Conservation (phyloP, 2,329 filamentous ascomycete species). For the Colletotrichum sp. region DNA sequence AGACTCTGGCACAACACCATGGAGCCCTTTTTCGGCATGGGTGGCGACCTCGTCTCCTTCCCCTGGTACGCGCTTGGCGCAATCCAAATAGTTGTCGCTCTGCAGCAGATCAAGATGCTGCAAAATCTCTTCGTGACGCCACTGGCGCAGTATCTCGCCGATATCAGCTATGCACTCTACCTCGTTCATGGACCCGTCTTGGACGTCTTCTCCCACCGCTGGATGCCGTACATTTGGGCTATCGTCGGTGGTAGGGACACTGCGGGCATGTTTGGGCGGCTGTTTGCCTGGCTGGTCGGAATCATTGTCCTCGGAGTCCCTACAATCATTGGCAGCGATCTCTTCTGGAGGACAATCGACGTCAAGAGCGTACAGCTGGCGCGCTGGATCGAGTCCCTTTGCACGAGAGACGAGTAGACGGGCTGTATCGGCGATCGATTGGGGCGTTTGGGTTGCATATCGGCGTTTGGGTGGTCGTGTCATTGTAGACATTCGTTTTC, state of each 20-base stretch:
- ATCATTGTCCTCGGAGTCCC: conserved; percentile 36
- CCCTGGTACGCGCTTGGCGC: conserved; percentile 44
- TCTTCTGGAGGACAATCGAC: conserved; percentile 66
- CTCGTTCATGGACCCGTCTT: conserved; percentile 61
- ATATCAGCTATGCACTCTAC: conserved; percentile 63
- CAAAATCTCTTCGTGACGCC: conserved; percentile 48
- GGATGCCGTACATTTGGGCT: conserved; percentile 19
- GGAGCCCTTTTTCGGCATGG: conserved; percentile 34
- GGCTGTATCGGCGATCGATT: not conserved
- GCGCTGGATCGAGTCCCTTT: conserved; percentile 48
- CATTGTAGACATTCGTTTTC: not conserved
- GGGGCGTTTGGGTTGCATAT: not conserved
- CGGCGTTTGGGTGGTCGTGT: not conserved
- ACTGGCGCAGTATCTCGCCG: conserved; percentile 59
- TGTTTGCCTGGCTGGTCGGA: conserved; percentile 41
- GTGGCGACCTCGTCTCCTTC: conserved; percentile 34
- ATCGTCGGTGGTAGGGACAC: conserved; percentile 35
- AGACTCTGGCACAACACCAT: conserved; percentile 36
- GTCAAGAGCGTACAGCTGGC: conserved; percentile 48
- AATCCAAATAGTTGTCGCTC: conserved; percentile 29
- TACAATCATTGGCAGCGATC: conserved; percentile 60
- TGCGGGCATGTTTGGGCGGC: conserved; percentile 36
- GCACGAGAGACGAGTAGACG: conserved; percentile 11
- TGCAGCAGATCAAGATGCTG: conserved; percentile 33
- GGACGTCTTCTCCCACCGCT: conserved; percentile 35